Base-by-base conservation (phyloP, 192 early-diverging fungal genomes). In the Ambispora gerdemannii region DNA sequence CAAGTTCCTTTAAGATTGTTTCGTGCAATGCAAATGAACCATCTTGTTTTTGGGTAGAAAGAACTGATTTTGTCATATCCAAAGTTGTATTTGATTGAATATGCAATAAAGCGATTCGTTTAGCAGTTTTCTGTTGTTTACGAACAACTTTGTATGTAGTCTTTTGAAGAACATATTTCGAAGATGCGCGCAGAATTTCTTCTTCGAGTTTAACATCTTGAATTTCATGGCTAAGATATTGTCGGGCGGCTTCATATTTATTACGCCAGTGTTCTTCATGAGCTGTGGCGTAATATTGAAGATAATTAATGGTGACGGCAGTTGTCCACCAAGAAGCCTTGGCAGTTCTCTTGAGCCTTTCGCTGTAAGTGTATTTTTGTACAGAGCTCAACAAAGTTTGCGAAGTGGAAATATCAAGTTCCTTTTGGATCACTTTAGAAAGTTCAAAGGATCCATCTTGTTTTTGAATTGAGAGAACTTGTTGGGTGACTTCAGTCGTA, bases 141-240 rank as follows among this genome's bases (percentile, higher is more conserved):
- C 38, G 6, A 15, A 15, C 38, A 43, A 43, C 38, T 15, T 43
- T 43, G 15, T 43, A 43, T 10, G 38, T 43, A 43, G 38, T 43
- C 15, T 4, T 58, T 32, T 65, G 22, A 47, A 65, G 20, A 22
- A 65, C 63, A 38, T 43, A 32, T 49, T 65, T 65, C 22, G n/a
- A 24, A 38, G 63, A 36, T 17, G 36, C 24, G 35, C 47, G 20
- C 2, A 65, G n/a, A 15, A 65, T 65, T 0, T 65, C 63, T 24
- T 65, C 36, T 11, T 49, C 63, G 13, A 65, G n/a, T 30, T 65
- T 22, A 6, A 2, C 20, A 49, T 65, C 36, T 24, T 15, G 15
- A 49, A 65, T 30, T 27, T 65, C 35, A 47, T 20, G 35, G 3
- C 28, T 35, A 36, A 65, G 63, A 25, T 49, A 65, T 2, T 11